These are phyloP conservation scores for Candida nitratophila DNA, from an alignment of 805 yeast species.

Conservation along the genomic window DNA sequence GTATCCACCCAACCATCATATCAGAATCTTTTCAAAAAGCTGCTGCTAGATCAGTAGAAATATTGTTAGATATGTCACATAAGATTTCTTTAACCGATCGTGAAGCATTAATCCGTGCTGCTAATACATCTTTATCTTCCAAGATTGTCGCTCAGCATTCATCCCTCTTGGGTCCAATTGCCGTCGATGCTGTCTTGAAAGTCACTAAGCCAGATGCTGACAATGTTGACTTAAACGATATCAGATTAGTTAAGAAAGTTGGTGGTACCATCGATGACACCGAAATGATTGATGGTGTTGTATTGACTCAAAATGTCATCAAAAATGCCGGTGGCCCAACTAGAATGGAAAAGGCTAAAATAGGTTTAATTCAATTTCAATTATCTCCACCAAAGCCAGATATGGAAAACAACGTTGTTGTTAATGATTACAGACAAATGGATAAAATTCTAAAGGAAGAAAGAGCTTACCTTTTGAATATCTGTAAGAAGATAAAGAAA, in stretches of 20 bases:
- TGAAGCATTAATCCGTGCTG: slow-evolving; percentile 83
- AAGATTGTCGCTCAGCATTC: slow-evolving; percentile 95
- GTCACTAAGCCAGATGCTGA: slow-evolving; percentile 42
- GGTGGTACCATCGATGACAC: slow-evolving; percentile 99
- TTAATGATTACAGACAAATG: slow-evolving; percentile 98
- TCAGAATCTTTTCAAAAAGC: slow-evolving; percentile 92
- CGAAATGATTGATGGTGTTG: slow-evolving; percentile 87
- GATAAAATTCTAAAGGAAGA: slow-evolving; percentile 97
- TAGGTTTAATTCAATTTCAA: slow-evolving; percentile 89
- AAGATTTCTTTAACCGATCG: slow-evolving; percentile 74
- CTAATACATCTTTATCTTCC: slow-evolving; percentile 87
- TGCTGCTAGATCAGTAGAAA: slow-evolving; percentile 73
- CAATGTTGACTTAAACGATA: slow-evolving; percentile 80
- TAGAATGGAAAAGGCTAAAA: slow-evolving; percentile 87
- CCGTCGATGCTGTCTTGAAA: slow-evolving; percentile 87
- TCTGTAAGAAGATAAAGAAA: slow-evolving; percentile 94
- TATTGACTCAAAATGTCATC: slow-evolving; percentile 82
- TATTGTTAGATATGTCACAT: slow-evolving; percentile 77
- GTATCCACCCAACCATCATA: slow-evolving; percentile 91
- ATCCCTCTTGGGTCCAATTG: slow-evolving; percentile 78
- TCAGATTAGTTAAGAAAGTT: slow-evolving; percentile 83
- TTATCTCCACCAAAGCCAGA: slow-evolving; percentile 96
- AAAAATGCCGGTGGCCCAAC: slow-evolving; percentile 94
- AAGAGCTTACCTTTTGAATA: slow-evolving; percentile 88
- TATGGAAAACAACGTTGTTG: slow-evolving; percentile 95